A percentile compares a stretch with the other conserved stretches of the same genome.
These are phyloP conservation scores for Carex pumila DNA, from an alignment of 176 grass and related monocot genomes.

Conservation along the genomic window DNA sequence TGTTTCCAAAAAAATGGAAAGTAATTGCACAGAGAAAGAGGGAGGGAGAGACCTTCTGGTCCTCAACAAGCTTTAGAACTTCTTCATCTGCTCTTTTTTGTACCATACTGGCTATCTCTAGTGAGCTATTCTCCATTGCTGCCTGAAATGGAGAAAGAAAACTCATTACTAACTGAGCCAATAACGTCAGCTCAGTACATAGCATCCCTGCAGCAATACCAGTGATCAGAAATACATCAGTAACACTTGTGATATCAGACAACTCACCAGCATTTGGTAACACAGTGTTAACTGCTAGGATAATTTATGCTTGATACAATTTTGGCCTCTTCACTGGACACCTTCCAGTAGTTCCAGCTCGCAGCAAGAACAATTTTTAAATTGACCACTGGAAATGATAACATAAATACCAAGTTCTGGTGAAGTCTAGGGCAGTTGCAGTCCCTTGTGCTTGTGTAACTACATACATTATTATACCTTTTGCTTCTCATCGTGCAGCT, in stretches of 20 bases:
- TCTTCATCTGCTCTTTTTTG: constrained; percentile 18
- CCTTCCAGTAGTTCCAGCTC: not conserved
- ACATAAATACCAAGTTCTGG: not conserved
- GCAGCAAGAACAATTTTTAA: not conserved
- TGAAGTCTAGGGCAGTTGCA: not conserved
- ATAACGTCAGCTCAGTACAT: not conserved
- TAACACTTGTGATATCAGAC: not conserved
- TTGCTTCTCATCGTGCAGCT: constrained; percentile 10
- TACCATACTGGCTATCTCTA: constrained; percentile 14
- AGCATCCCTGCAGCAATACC: not conserved
- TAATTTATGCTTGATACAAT: not conserved
- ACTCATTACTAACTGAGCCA: not conserved
- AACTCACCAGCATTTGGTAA: not conserved
- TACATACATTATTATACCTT: constrained; percentile 17
- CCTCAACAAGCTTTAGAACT: constrained; percentile 15
- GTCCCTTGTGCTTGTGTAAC: not conserved
- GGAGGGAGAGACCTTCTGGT: constrained; percentile 11
- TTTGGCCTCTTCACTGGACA: not conserved
- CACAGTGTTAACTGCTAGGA: not conserved
- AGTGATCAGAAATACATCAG: not conserved
- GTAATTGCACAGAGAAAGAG: not conserved
- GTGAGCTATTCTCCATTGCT: constrained; percentile 21
- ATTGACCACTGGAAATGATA: not conserved
- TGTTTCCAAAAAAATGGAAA: not conserved
- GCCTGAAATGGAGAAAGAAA: constrained; percentile 5